These are phyloP conservation scores for Ottelia alismoides DNA, from an alignment of 106 monocot species.

Conservation along the genomic window DNA sequence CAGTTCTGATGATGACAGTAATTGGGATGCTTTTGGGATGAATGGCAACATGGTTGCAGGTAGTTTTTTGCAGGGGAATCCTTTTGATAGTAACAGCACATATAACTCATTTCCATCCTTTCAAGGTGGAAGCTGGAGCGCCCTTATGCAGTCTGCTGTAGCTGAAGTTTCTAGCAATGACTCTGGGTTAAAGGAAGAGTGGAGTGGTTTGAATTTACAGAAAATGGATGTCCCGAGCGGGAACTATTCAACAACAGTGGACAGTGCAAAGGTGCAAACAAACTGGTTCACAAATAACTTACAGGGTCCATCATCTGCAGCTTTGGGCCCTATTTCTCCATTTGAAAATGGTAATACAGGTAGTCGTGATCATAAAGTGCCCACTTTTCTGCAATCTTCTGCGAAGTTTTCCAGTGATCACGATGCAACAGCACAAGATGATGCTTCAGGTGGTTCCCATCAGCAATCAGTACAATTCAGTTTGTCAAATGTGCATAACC, in stretches of 20 bases:
- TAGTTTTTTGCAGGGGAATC: conserved; percentile 26
- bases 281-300: conserved; percentile 21
- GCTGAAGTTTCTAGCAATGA: conserved; percentile 69
- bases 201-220: conserved; percentile 58
- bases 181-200: conserved; percentile 60
- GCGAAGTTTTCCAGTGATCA: too few species aligned
- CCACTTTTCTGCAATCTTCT: conserved; percentile 27
- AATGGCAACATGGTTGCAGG: conserved; percentile 13
- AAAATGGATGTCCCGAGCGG: too few species aligned
- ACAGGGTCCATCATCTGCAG: conserved; percentile 16
- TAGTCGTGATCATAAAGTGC: conserved; percentile 7
- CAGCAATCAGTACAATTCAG: too few species aligned
- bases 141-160: conserved; percentile 91
- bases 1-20: conserved; percentile 39
- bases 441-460: too few species aligned
- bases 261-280: too few species aligned
- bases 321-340: conserved; percentile 30
- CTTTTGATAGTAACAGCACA: conserved; percentile 30
- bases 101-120: conserved; percentile 38
- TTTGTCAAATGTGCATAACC: conserved; percentile 18
- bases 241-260: too few species aligned
- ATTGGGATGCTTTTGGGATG: conserved; percentile 27
- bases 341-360: conserved; percentile 21
- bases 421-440: too few species aligned
- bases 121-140: conserved; percentile 93